Percentiles rank a stretch among this genome's conserved stretches.
Evolutionary conservation across 1,284 basidiomycete genomes (phyloP).

Genomic region (Veloboletus limbatus): DNA sequence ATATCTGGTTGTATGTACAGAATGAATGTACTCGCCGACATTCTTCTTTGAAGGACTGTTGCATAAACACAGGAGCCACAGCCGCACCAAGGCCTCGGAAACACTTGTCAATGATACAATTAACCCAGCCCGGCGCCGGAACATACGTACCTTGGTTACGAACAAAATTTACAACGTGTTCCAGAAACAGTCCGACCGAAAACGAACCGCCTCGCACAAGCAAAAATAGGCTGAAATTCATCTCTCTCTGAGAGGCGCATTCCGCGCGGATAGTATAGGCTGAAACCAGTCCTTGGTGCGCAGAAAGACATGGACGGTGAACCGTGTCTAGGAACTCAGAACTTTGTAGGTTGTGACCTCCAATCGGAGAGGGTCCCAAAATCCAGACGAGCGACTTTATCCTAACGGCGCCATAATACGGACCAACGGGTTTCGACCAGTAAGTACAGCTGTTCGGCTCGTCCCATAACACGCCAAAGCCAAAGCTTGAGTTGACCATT

Average conservation of each 20-base stretch:
- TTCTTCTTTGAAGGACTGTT: constrained; percentile 3
- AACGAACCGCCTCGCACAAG: constrained; percentile 8
- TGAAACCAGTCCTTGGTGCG: constrained; percentile 13
- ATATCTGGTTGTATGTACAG: constrained; percentile 40
- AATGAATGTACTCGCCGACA: constrained; percentile 7
- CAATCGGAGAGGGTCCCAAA: constrained; percentile 22
- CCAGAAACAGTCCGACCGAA: background rate
- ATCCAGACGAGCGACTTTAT: constrained; percentile 32
- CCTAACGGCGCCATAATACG: constrained; percentile 34
- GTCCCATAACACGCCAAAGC: constrained; percentile 39
- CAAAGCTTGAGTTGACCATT: constrained; percentile 40
- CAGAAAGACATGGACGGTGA: constrained; percentile 6
- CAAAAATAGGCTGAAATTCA: constrained; percentile 3
- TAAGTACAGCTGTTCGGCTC: constrained; percentile 41
- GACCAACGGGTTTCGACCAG: constrained; percentile 40
- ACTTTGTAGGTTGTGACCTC: constrained; percentile 9
- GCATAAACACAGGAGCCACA: constrained; percentile 12
- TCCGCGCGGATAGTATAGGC: constrained; percentile 9
- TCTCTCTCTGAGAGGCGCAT: constrained; percentile 1
- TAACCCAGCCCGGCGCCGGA: constrained; percentile 2
- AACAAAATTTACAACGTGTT: constrained; percentile 1
- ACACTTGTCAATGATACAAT: constrained; percentile 11
- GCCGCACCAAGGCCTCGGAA: constrained; percentile 7
- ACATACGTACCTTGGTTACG: constrained; percentile 19
- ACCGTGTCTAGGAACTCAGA: constrained; percentile 24